Percentiles rank a stretch among this genome's conserved stretches.
Evolutionary conservation across 805 yeast genomes (phyloP).

Genomic region (Wickerhamiella nectarea): DNA sequence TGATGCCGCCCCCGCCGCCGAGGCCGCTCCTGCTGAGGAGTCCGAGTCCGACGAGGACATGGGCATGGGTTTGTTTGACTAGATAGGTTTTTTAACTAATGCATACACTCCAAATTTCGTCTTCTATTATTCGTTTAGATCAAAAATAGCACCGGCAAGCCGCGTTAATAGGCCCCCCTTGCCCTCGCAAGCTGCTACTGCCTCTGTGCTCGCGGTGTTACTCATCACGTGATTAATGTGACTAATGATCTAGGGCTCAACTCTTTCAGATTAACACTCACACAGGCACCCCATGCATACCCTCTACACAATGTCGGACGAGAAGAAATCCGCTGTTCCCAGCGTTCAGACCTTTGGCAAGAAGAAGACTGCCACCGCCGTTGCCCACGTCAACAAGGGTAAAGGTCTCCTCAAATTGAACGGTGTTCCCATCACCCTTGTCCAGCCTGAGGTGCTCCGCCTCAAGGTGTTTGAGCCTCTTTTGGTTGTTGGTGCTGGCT

Average conservation of each 20-base stretch:
- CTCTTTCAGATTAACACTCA: background rate
- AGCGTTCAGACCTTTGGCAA: conserved; percentile 88
- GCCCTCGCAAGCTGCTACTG: background rate
- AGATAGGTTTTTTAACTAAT: conserved; percentile 29
- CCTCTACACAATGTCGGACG: conserved; percentile 11
- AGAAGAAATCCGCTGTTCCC: conserved; percentile 10
- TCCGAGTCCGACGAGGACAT: conserved; percentile 52
- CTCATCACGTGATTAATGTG: background rate
- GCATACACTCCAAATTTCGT: too few relatives aligned
- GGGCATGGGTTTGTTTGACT: conserved; percentile 99
- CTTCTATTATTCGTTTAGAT: too few relatives aligned
- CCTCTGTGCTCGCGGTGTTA: background rate
- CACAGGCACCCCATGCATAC: background rate
- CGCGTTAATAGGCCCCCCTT: too few relatives aligned
- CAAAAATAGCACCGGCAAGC: too few relatives aligned
- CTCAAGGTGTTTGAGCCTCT: conserved; percentile 99
- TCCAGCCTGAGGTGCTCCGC: conserved; percentile 97
- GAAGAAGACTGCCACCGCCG: conserved; percentile 99
- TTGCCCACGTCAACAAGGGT: conserved; percentile 99
- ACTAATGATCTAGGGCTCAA: background rate
- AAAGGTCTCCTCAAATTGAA: conserved; percentile 98
- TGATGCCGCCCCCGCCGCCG: conserved; percentile 54
- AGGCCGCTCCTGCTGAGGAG: conserved; percentile 60
- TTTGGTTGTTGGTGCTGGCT: conserved; percentile 95
- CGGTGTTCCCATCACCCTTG: conserved; percentile 98